Percentiles rank a stretch among this genome's conserved stretches.
Conservation (phyloP, 257 asterid genomes). For the Jacaranda copaia region DNA sequence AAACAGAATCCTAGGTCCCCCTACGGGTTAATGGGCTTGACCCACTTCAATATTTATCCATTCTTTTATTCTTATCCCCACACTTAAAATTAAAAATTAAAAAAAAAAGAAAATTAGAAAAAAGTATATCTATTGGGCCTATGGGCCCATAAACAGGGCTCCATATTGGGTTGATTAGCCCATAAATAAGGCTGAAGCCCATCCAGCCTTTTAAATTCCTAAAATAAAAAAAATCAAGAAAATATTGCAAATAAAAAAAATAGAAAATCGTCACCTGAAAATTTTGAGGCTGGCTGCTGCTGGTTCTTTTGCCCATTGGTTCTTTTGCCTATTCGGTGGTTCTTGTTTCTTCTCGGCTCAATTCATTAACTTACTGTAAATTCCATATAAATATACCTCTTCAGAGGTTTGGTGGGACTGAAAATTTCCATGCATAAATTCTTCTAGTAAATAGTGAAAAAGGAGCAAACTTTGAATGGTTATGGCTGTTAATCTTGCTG, state of each 20-base stretch:
- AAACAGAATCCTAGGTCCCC: constrained; percentile 39
- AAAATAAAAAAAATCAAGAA: neutral
- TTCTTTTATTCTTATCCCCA: neutral
- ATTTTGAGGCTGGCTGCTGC: constrained; percentile 3
- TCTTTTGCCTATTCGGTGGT: constrained; percentile 21
- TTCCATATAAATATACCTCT: neutral
- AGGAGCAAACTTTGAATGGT: constrained; percentile 5
- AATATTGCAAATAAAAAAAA: neutral
- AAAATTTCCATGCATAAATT: neutral
- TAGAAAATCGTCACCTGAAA: neutral
- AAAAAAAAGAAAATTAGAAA: no score
- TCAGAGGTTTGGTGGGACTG: constrained; percentile 26
- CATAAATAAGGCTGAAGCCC: neutral
- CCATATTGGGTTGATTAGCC: neutral
- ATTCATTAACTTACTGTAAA: constrained; percentile 9
- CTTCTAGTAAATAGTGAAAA: neutral
- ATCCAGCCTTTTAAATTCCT: neutral
- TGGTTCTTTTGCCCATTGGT: constrained; percentile 4
- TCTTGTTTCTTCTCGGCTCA: constrained; percentile 22
- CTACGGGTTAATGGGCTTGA: constrained; percentile 11
- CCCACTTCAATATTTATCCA: constrained; percentile 29
- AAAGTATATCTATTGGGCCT: neutral
- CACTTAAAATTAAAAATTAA: no score
- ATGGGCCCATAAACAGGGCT: neutral
- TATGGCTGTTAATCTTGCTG: constrained; percentile 50